Evolutionary conservation across 306 rosid species (phyloP).

Genomic region (cucumber (Cucumis sativus)): DNA sequence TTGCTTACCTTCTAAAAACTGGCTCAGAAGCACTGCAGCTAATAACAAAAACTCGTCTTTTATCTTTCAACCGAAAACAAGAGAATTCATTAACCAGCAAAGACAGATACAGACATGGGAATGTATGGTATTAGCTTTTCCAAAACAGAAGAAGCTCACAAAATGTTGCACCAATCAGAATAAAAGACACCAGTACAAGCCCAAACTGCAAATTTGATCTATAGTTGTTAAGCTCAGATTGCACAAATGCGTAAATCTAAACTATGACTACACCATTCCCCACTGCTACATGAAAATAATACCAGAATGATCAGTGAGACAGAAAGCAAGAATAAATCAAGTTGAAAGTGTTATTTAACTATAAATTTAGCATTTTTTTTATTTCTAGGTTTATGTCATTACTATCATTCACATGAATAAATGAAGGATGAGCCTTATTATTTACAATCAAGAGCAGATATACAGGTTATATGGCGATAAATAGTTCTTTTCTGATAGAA

Average conservation of each 20-base stretch:
- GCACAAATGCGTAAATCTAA: neutral
- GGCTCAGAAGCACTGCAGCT: neutral
- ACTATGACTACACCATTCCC: neutral
- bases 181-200: neutral
- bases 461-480: neutral
- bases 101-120: neutral
- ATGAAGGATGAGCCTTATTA: neutral
- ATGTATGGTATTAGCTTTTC: neutral
- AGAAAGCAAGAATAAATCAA: neutral
- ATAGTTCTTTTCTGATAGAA: neutral
- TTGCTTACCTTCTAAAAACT: neutral
- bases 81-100: neutral
- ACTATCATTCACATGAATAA: neutral
- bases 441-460: neutral
- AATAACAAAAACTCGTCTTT: neutral
- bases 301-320: neutral
- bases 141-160: neutral
- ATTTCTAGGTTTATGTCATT: neutral
- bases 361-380: neutral
- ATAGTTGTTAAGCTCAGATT: neutral
- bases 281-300: neutral
- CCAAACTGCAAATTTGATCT: neutral
- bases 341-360: neutral
- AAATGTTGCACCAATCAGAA: neutral
- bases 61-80: neutral